A percentile compares a stretch with the other conserved stretches of the same genome.
phyloP scores from a whole-genome alignment of 305 asterid genomes.

The Plantago coronopus region DNA sequence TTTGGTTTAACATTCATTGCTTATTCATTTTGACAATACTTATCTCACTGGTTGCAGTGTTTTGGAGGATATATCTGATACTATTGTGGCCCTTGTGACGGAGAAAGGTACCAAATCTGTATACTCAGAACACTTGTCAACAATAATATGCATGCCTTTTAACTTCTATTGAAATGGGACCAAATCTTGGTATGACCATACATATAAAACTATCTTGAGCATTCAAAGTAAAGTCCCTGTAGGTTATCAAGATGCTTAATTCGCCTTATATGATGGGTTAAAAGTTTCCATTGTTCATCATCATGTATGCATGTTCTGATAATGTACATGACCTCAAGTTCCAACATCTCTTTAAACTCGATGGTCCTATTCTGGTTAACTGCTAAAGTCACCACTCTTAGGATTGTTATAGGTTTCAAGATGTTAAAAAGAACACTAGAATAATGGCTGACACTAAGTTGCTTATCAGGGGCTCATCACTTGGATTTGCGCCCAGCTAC shows the following conservation, averaged over 20 bases:
- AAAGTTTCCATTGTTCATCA: too few relatives aligned
- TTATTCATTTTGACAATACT: constrained; percentile 16
- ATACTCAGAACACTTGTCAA: background rate
- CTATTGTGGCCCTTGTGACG: constrained; percentile 67
- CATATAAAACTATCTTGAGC: too few relatives aligned
- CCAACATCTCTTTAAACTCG: background rate
- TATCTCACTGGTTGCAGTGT: constrained; percentile 48
- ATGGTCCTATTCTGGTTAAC: too few relatives aligned
- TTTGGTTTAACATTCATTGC: constrained; percentile 4
- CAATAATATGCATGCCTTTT: background rate
- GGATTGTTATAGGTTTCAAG: too few relatives aligned
- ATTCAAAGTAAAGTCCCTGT: too few relatives aligned
- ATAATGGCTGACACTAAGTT: constrained; percentile 4
- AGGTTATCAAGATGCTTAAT: too few relatives aligned
- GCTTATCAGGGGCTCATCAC: constrained; percentile 78
- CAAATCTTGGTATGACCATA: too few relatives aligned
- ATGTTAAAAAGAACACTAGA: too few relatives aligned
- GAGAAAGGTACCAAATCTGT: constrained; percentile 52
- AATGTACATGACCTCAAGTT: background rate
- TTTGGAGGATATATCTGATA: constrained; percentile 68
- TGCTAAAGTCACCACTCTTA: background rate
- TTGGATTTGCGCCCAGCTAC: constrained; percentile 77
- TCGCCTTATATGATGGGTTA: too few relatives aligned
- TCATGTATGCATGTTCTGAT: too few relatives aligned
- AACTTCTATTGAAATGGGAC: background rate